Evolutionary conservation across 306 rosid genomes (phyloP).

Genomic region (Trichosanthes truncata): DNA sequence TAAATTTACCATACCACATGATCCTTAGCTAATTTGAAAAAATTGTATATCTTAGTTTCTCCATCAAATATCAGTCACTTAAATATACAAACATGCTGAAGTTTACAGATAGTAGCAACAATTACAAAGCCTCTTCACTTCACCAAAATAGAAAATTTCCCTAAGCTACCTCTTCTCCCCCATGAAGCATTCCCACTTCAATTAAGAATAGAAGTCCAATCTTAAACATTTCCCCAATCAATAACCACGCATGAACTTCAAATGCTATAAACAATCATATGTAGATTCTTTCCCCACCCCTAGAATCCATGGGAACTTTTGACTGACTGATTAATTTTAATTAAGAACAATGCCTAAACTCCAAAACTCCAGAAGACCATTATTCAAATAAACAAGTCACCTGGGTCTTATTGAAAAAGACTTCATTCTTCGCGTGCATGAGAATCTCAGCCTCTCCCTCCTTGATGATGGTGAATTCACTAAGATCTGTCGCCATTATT

Average conservation of each 20-base stretch:
- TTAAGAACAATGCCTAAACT: not conserved
- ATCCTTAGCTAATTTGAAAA: not conserved
- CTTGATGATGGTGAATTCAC: constrained; percentile 59
- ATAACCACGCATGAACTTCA: not conserved
- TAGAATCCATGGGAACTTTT: not conserved
- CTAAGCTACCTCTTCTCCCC: not conserved
- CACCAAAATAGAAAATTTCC: not conserved
- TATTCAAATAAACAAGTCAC: constrained; percentile 20
- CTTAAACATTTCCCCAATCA: not conserved
- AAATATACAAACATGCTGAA: not conserved
- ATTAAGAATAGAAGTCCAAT: not conserved
- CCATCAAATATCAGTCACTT: not conserved
- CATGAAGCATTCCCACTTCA: not conserved
- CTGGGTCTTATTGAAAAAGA: constrained; percentile 85
- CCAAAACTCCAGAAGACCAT: not conserved
- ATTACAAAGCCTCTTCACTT: not conserved
- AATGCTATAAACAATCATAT: not conserved
- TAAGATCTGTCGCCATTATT: constrained; percentile 58
- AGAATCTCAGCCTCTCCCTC: constrained; percentile 99
- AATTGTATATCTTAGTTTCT: not conserved
- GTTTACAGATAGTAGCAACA: not conserved
- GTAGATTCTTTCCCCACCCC: not conserved
- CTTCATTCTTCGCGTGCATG: constrained; percentile 83
- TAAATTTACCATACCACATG: not conserved
- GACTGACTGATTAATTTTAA: not conserved